phyloP scores from a whole-genome alignment of 2,329 filamentous ascomycete species.

The Penicillium sp. region DNA sequence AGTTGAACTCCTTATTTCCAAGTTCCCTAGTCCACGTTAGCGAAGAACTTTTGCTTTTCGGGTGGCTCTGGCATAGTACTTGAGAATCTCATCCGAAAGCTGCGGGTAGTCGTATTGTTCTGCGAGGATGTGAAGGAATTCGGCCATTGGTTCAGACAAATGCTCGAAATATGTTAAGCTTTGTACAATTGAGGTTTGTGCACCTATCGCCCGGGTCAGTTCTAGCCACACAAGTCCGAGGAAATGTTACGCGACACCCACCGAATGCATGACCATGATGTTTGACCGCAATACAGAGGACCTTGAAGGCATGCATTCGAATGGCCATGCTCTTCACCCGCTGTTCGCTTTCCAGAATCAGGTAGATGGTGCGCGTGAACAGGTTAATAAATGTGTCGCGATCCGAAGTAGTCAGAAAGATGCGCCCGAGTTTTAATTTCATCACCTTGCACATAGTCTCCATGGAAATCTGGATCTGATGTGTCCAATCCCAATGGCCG shows the following conservation, averaged over 20 bases:
- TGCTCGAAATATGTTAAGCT: conserved; percentile 98
- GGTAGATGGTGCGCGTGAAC: conserved; percentile 86
- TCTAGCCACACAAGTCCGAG: not conserved
- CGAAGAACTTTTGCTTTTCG: not conserved
- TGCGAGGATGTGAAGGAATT: conserved; percentile 90
- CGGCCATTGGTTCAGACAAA: conserved; percentile 97
- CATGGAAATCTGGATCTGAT: conserved; percentile 80
- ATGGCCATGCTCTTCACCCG: conserved; percentile 83
- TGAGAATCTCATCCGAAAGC: conserved; percentile 84
- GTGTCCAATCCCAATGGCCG: conserved; percentile 78
- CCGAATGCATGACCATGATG: conserved; percentile 96
- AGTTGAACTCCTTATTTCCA: conserved; percentile 97
- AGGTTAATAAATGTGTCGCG: conserved; percentile 90
- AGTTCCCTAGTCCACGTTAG: conserved; percentile 59
- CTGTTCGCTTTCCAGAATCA: conserved; percentile 89
- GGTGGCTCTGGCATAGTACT: conserved; percentile 29
- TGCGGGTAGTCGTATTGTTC: conserved; percentile 98
- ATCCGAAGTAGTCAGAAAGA: conserved; percentile 94
- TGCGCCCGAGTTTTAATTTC: conserved; percentile 82
- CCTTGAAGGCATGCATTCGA: conserved; percentile 95
- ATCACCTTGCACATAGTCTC: conserved; percentile 95
- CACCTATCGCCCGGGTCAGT: conserved; percentile 53
- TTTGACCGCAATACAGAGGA: conserved; percentile 92
- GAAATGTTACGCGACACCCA: conserved; percentile 35
- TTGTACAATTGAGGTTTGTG: conserved; percentile 96